These are phyloP conservation scores for Apiotrichum akiyoshidainum DNA, from an alignment of 1,284 basidiomycete species.

Conservation along the genomic window DNA sequence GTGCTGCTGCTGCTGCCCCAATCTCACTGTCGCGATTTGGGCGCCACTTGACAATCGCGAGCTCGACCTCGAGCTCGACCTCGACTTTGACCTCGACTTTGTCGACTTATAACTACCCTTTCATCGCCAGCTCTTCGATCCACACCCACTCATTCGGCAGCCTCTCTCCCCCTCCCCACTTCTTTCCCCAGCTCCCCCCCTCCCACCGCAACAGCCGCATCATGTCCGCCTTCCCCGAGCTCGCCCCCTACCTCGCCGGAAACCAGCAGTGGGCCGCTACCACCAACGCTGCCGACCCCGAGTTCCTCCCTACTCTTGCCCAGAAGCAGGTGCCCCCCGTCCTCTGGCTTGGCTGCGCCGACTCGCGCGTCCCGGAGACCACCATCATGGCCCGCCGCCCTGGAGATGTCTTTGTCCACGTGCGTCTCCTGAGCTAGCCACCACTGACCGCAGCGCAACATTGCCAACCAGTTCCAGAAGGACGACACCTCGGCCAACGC, in stretches of 20 bases:
- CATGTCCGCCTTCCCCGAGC: constrained; percentile 21
- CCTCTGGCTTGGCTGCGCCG: constrained; percentile 51
- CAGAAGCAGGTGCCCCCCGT: constrained; percentile 46
- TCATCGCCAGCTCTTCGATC: background rate
- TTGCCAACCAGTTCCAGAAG: constrained; percentile 57
- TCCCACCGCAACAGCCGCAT: background rate
- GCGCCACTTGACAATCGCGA: no score
- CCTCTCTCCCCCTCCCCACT: background rate
- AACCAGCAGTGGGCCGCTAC: constrained; percentile 41
- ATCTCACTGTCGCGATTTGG: background rate
- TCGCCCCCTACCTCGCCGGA: constrained; percentile 29
- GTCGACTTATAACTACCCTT: background rate
- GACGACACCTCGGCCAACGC: constrained; percentile 57
- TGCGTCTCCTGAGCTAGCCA: constrained; percentile 19
- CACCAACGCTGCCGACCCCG: constrained; percentile 30
- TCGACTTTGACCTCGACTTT: background rate
- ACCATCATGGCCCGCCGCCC: constrained; percentile 52
- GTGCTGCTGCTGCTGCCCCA: background rate
- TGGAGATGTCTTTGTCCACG: constrained; percentile 67
- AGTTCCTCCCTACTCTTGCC: constrained; percentile 36
- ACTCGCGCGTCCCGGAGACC: constrained; percentile 49
- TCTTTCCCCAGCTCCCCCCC: background rate
- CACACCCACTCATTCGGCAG: background rate
- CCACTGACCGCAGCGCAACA: constrained; percentile 53
- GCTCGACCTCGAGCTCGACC: background rate